Evolutionary conservation across 108 stramenopile genomes (phyloP), one percentile per base, ranked within the genome.

Genomic region (Cyclotella cryptica): DNA sequence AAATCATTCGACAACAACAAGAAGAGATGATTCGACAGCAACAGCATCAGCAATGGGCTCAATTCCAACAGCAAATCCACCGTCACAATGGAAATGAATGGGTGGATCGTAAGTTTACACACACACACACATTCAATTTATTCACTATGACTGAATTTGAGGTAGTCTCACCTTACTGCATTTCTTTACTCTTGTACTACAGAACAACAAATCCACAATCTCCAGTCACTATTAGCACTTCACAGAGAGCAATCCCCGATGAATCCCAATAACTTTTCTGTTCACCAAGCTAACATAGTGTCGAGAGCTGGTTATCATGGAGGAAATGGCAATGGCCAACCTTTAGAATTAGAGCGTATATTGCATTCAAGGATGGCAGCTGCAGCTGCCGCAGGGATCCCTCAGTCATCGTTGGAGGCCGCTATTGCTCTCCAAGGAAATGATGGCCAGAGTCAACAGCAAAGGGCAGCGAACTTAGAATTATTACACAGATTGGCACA

Each of bases 1-100:
- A 67, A 21, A 65, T 63, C 9, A 66, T 69, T 59, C 79, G 79
- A 19, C 79, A 83, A 28, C 72, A 69, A 51, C 66, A 72, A 64
- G 18, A 69, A 19, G n/a, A n/a, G n/a, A n/a, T n/a, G n/a, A n/a
- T n/a, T n/a, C 75, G 72, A 41, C 79, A 77, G 35, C 78, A 73
- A 49, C 74, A 69, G 42, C 74, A 74, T 17, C 73, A 74, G 19
- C 57, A 52, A 10, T 61, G 60, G 30, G 49, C 51, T 10, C 71
- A 72, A 26, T 70, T 54, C 27, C 47, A 71, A 15, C 60, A 63
- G 10, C 57, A 62, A 1, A 52, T 30, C 1, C 69, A 72, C 28
- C 70, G 65, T 4, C 69, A 69, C 35, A 26, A 49, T 29, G 65
- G 65, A 15, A 66, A 22, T 66, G 66, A 68, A 10, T 68, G 66